phyloP scores from a whole-genome alignment of 1,284 basidiomycete genomes.

The Cutaneotrichosporon spelunceum region DNA sequence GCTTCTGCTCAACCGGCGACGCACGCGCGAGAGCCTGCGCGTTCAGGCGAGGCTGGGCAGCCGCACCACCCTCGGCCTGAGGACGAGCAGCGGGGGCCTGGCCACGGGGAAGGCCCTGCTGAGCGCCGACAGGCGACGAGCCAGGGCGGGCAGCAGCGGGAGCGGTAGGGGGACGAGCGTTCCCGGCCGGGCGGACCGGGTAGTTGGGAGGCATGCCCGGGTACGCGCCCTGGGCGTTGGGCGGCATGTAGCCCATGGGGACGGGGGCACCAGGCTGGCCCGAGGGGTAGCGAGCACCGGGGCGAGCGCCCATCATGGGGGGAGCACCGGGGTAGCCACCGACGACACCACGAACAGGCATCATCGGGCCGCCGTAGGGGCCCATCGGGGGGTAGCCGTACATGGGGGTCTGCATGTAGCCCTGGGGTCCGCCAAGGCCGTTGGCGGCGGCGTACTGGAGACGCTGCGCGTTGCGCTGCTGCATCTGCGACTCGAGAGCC shows the following conservation, averaged over 20 bases:
- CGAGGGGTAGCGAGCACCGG: constrained; percentile 66
- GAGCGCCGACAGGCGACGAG: constrained; percentile 49
- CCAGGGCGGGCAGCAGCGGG: constrained; percentile 54
- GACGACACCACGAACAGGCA: constrained; percentile 56
- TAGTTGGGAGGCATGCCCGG: constrained; percentile 46
- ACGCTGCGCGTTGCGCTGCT: constrained; percentile 84
- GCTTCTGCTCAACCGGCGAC: constrained; percentile 87
- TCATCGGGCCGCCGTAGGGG: constrained; percentile 57
- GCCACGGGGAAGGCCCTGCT: constrained; percentile 49
- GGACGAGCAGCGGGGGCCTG: constrained; percentile 52
- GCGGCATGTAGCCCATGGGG: constrained; percentile 44
- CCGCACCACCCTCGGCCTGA: constrained; percentile 53
- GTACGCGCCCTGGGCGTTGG: constrained; percentile 63
- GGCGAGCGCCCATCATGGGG: constrained; percentile 71
- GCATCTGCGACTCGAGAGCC: constrained; percentile 97
- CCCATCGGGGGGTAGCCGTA: constrained; percentile 84
- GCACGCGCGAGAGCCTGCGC: constrained; percentile 65
- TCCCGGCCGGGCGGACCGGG: constrained; percentile 39
- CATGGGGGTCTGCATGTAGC: constrained; percentile 71
- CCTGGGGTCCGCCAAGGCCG: constrained; percentile 67
- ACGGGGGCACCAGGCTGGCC: constrained; percentile 57
- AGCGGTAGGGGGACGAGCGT: constrained; percentile 47
- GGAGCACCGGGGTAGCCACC: constrained; percentile 60
- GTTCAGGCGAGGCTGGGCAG: constrained; percentile 47
- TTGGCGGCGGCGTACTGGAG: constrained; percentile 88